Percentiles rank a stretch among this genome's conserved stretches.
Evolutionary conservation across 1,284 basidiomycete species (phyloP).

Genomic region (Puccinia horiana): DNA sequence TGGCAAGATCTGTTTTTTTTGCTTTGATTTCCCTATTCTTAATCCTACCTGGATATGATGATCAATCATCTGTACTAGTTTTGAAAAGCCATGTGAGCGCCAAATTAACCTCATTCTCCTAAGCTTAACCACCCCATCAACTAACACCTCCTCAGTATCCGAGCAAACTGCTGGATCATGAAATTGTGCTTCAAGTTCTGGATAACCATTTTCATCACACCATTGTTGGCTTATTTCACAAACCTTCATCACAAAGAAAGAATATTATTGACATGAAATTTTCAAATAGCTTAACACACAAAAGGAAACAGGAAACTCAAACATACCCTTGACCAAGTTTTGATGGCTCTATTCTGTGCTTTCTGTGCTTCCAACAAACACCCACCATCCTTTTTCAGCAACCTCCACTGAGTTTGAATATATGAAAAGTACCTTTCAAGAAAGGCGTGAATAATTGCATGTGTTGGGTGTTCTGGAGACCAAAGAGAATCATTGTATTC

Average conservation of each 20-base stretch:
- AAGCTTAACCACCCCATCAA: neutral
- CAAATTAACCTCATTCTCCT: conserved; percentile 11
- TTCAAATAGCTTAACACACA: neutral
- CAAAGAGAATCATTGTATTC: conserved; percentile 4
- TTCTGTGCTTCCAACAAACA: neutral
- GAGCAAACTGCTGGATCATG: conserved; percentile 21
- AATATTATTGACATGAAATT: neutral
- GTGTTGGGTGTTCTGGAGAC: neutral
- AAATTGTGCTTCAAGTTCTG: conserved; percentile 18
- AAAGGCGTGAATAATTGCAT: neutral
- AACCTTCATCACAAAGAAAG: neutral
- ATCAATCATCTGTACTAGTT: neutral
- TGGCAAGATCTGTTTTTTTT: neutral
- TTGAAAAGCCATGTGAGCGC: conserved; percentile 9
- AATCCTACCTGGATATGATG: conserved; percentile 3
- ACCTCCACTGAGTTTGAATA: conserved; percentile 23
- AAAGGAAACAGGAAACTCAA: neutral
- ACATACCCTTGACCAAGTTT: neutral
- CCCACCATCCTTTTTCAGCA: neutral
- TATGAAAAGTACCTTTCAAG: conserved; percentile 1
- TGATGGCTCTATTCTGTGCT: neutral
- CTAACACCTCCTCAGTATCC: neutral
- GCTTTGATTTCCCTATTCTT: conserved; percentile 4
- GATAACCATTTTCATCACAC: conserved; percentile 34
- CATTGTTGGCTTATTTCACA: conserved; percentile 19